phyloP scores from a whole-genome alignment of 768 basidiomycete genomes.

The Kwoniella shandongensis region DNA sequence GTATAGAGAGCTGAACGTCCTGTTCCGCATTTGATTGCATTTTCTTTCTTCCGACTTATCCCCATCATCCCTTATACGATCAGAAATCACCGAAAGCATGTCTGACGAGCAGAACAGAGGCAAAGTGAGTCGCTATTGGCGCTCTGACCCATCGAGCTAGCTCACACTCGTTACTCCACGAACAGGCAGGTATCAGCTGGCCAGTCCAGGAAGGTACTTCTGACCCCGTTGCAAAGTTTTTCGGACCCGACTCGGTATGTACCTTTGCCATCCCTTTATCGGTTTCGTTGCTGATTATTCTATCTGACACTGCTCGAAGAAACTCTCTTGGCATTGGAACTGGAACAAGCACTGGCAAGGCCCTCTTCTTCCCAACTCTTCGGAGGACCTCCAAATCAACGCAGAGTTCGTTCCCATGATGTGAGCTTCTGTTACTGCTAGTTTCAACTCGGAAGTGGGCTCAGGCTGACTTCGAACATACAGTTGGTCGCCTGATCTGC shows the following conservation, averaged over 20 bases:
- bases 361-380: constrained; percentile 17
- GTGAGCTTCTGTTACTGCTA: constrained; percentile 5
- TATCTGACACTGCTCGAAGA: constrained; percentile 20
- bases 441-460: not conserved
- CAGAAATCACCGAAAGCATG: too few relatives aligned
- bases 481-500: constrained; percentile 27
- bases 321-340: constrained; percentile 41
- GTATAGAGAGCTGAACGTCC: too few relatives aligned
- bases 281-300: too few relatives aligned
- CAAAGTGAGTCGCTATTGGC: too few relatives aligned
- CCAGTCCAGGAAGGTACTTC: constrained; percentile 41
- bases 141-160: too few relatives aligned
- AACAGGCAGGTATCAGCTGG: constrained; percentile 47
- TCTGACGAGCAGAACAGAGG: too few relatives aligned
- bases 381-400: constrained; percentile 11
- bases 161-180: too few relatives aligned
- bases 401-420: constrained; percentile 30
- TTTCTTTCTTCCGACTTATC: too few relatives aligned
- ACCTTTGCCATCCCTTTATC: too few relatives aligned
- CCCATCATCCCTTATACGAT: too few relatives aligned
- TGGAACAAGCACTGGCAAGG: constrained; percentile 31
- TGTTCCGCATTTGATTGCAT: too few relatives aligned
- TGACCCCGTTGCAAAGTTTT: constrained; percentile 44
- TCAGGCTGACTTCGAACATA: too few relatives aligned
- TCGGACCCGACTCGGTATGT: constrained; percentile 38